A percentile compares a stretch with the other conserved stretches of the same genome.
These are phyloP conservation scores for Rhamnella rubrinervis DNA, from an alignment of 331 rosid genomes.

Conservation along the genomic window DNA sequence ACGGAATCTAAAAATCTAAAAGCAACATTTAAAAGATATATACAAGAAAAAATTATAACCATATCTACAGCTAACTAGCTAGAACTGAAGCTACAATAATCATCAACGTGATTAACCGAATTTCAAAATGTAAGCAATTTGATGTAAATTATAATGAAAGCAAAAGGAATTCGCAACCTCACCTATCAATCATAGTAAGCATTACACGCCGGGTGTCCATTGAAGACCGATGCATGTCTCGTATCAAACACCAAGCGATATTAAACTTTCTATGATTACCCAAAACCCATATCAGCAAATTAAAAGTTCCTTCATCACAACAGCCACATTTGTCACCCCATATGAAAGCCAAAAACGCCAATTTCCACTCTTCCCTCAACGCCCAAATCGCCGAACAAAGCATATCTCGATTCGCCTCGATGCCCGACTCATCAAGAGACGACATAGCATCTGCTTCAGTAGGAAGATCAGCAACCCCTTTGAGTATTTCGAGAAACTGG, in stretches of 20 bases:
- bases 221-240: constrained; percentile 62
- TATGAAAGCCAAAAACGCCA: constrained; percentile 60
- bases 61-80: constrained; percentile 2
- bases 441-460: constrained; percentile 48
- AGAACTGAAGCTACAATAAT: background rate
- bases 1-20: too few species aligned
- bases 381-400: constrained; percentile 66
- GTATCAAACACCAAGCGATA: constrained; percentile 77
- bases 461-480: constrained; percentile 23
- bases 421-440: constrained; percentile 42
- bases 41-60: background rate
- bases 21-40: background rate
- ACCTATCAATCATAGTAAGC: constrained; percentile 91
- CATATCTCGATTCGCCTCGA: constrained; percentile 36
- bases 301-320: constrained; percentile 56
- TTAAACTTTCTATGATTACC: constrained; percentile 63
- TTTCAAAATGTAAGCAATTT: background rate
- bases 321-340: constrained; percentile 57
- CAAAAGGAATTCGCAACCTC: constrained; percentile 5
- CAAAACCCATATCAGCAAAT: constrained; percentile 78
- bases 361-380: constrained; percentile 56
- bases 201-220: constrained; percentile 59
- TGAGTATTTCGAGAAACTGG: constrained; percentile 50
- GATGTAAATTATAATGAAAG: background rate
- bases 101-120: background rate